A percentile compares a stretch with the other conserved stretches of the same genome.
Conservation (phyloP, 768 basidiomycete genomes). For the Tubosaeta sp. region DNA sequence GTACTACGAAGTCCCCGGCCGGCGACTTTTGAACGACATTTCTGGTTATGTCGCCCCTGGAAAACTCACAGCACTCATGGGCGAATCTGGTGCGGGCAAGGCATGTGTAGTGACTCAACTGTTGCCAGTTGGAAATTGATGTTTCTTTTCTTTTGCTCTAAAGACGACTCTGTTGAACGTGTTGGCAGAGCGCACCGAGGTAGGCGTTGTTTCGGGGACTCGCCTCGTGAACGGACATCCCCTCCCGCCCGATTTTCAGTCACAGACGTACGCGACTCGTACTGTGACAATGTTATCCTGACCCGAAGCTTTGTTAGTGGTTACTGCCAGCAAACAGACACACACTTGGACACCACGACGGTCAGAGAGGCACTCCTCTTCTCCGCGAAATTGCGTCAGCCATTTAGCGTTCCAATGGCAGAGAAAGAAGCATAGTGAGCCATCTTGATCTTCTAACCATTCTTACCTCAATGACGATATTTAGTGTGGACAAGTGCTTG, state of each 20-base stretch:
- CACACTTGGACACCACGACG: slow-evolving; percentile 68
- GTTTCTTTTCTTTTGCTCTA: neutral
- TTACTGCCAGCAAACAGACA: slow-evolving; percentile 85
- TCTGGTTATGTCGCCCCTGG: slow-evolving; percentile 81
- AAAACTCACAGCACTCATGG: slow-evolving; percentile 76
- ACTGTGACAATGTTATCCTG: no score
- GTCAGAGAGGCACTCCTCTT: slow-evolving; percentile 78
- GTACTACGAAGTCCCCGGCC: slow-evolving; percentile 59
- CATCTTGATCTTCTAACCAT: neutral
- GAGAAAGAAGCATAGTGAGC: slow-evolving; percentile 82
- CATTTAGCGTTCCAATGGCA: slow-evolving; percentile 50
- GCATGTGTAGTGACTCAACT: slow-evolving; percentile 12
- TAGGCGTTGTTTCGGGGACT: slow-evolving; percentile 40
- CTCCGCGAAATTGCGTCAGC: slow-evolving; percentile 79
- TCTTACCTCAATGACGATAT: neutral
- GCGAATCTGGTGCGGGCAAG: slow-evolving; percentile 50
- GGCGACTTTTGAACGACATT: slow-evolving; percentile 61
- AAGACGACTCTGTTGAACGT: slow-evolving; percentile 51
- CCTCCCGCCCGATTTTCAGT: slow-evolving; percentile 46
- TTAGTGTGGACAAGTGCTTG: slow-evolving; percentile 51
- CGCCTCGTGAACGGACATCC: slow-evolving; percentile 43
- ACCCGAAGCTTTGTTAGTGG: slow-evolving; percentile 40
- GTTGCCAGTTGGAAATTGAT: no score
- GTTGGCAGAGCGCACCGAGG: slow-evolving; percentile 36
- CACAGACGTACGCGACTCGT: slow-evolving; percentile 42